Conservation (phyloP, 257 asterid genomes). For the Asclepias syriaca region DNA sequence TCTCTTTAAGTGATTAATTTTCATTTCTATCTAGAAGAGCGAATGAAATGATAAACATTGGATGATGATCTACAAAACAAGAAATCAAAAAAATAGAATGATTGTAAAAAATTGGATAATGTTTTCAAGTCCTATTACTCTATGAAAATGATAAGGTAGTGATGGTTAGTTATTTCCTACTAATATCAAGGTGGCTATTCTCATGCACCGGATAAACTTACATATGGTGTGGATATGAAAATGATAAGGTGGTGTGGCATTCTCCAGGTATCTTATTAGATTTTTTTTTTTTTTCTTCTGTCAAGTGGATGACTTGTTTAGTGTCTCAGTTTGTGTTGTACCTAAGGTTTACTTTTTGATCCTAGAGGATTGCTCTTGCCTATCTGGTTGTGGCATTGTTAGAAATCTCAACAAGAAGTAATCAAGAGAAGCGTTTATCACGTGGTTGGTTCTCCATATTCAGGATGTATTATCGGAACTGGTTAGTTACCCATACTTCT, state of each 20-base stretch:
- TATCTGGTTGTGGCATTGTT: conserved; percentile 58
- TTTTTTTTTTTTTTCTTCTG: not conserved
- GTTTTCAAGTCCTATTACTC: not conserved
- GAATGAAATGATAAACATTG: not conserved
- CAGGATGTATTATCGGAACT: conserved; percentile 54
- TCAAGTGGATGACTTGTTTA: not conserved
- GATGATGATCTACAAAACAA: not conserved
- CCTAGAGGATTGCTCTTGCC: conserved; percentile 69
- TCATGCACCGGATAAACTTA: conserved; percentile 68
- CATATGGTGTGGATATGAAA: conserved; percentile 70
- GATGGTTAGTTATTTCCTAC: not conserved
- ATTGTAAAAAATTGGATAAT: not conserved
- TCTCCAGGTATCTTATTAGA: conserved; percentile 52
- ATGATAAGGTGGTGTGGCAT: conserved; percentile 76
- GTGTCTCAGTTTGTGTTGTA: not conserved
- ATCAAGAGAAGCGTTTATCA: conserved; percentile 22
- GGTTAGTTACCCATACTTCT: conserved; percentile 35
- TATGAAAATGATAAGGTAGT: too few species aligned
- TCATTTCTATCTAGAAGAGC: not conserved
- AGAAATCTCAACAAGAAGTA: conserved; percentile 43
- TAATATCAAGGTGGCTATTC: conserved; percentile 67
- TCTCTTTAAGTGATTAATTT: not conserved
- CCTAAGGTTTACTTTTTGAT: conserved; percentile 11
- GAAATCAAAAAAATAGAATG: not conserved
- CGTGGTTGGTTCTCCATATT: conserved; percentile 44